Evolutionary conservation across 169 alveolate species (phyloP), one percentile per base, ranked within the genome.

Genomic region (Plasmodium cynomolgi): DNA sequence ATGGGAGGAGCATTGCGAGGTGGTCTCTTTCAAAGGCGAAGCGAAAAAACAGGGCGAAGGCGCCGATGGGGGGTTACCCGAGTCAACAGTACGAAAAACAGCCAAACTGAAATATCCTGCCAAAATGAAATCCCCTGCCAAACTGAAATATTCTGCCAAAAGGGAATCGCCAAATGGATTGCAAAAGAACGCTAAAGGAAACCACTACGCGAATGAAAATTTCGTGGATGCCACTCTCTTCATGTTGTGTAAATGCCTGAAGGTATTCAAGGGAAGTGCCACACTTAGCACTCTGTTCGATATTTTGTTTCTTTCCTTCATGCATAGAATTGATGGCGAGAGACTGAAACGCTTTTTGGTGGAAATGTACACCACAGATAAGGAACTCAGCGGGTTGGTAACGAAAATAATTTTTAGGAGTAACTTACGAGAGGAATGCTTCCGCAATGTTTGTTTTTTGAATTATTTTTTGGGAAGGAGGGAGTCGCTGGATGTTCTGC

Each of bases 381-480:
- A 23, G 29, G 75, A 54, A 4, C 71, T 80, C 23, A 41, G 88
- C 34, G 39, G 74, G n/a, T 79, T 90, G 33, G 50, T 90, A 29
- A 90, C 81, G 50, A 90, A 13, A 4, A 80, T 90, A n/a, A 39
- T 90, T 41, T 26, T 90, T 23, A 62, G 44, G 82, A 80, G 34
- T 62, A 83, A 62, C 13, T 11, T 29, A 3, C 44, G 44, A 17
- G 37, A 44, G 23, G n/a, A 23, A 11, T 44, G 34, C 15, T 29
- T 62, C 33, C 84, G 72, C 31, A 80, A 80, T 20, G 41, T 79
- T 0, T 47, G 54, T 41, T 80, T 80, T 80, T 34, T 80, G 11
- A 90, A 90, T 90, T 90, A 90, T 90, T 80, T 79, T 62, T 90
- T 90, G 72, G 82, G 23, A 41, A 90, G 77, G 5, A 68, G 37